Conservation (phyloP, 441 rosid genomes). For the Adansonia grandidieri region DNA sequence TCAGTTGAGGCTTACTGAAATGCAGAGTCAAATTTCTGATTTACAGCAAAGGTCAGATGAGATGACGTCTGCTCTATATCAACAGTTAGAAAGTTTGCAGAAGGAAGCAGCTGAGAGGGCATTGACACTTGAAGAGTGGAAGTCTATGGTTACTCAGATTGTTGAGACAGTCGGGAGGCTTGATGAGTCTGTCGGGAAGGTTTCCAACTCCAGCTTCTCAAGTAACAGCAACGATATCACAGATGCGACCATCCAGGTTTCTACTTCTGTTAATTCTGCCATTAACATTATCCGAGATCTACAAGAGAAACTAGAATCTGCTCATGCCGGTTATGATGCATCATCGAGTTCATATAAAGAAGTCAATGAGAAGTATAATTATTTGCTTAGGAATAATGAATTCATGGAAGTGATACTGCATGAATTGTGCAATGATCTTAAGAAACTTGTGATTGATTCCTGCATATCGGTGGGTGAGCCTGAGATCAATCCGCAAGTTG, state of each 20-base stretch:
- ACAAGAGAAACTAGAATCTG: constrained; percentile 61
- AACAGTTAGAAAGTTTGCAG: constrained; percentile 61
- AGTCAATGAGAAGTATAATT: constrained; percentile 53
- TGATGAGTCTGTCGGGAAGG: constrained; percentile 50
- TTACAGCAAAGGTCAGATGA: constrained; percentile 58
- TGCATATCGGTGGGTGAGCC: constrained; percentile 44
- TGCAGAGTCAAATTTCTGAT: constrained; percentile 65
- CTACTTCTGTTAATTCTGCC: constrained; percentile 63
- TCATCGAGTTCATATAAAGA: constrained; percentile 48
- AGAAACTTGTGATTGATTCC: constrained; percentile 56
- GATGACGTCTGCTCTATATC: constrained; percentile 46
- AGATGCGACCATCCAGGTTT: constrained; percentile 49
- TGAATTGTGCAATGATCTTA: constrained; percentile 55
- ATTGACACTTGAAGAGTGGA: constrained; percentile 58
- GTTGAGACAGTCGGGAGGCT: constrained; percentile 67
- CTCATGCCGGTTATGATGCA: constrained; percentile 48
- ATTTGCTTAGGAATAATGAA: constrained; percentile 56
- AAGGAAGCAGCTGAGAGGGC: constrained; percentile 62
- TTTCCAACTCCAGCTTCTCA: constrained; percentile 28
- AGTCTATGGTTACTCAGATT: constrained; percentile 49
- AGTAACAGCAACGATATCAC: constrained; percentile 40
- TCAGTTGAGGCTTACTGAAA: constrained; percentile 47
- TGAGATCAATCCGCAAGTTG: constrained; percentile 37
- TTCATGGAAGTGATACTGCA: constrained; percentile 43
- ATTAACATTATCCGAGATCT: constrained; percentile 60